Evolutionary conservation across 2,329 filamentous ascomycete species (phyloP).

Genomic region (Colletotrichum sp.): DNA sequence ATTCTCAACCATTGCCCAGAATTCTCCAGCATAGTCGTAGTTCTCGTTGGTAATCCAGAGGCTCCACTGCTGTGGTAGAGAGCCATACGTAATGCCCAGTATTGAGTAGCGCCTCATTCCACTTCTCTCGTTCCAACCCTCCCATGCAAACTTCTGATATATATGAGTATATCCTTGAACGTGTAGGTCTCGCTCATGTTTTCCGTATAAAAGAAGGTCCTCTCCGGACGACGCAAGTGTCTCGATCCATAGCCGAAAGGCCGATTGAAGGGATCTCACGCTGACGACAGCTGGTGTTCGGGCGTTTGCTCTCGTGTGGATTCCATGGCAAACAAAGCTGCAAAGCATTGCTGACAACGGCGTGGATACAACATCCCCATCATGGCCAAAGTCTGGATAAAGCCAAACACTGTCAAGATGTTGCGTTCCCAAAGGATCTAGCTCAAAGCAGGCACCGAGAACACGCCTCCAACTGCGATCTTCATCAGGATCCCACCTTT

Average conservation of each 20-base stretch:
- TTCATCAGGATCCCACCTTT: fast-evolving
- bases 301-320: fast-evolving
- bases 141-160: fast-evolving
- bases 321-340: fast-evolving
- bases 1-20: fast-evolving
- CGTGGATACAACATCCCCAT: fast-evolving
- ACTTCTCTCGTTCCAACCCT: no score
- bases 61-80: fast-evolving
- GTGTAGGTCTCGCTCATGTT: no score
- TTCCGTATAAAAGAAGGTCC: no score
- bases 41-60: neutral
- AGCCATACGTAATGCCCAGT: neutral
- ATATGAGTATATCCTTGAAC: fast-evolving
- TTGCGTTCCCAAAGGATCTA: neutral
- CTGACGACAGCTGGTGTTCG: fast-evolving
- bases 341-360: neutral
- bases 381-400: fast-evolving
- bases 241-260: neutral
- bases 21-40: neutral
- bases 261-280: fast-evolving
- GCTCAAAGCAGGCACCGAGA: neutral
- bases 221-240: neutral
- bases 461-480: neutral
- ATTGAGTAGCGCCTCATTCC: no score
- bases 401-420: neutral